Conservation (phyloP, 2,329 filamentous ascomycete species). For the Microthyrium microscopicum region DNA sequence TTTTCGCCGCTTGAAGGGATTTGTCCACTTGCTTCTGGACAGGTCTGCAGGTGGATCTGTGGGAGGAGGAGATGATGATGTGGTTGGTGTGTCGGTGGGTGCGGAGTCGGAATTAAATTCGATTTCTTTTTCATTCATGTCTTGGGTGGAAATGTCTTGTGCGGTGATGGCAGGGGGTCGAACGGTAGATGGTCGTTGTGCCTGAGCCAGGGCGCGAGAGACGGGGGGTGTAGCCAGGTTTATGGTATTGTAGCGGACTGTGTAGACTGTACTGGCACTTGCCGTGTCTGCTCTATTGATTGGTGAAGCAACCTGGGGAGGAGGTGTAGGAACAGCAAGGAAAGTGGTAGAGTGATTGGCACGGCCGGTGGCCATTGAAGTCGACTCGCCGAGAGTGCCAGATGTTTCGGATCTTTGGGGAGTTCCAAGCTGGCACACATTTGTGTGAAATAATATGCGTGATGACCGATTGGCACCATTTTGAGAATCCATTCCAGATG, state of each 20-base stretch:
- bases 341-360: neutral
- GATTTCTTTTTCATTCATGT: constrained; percentile 4
- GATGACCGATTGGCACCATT: constrained; percentile 16
- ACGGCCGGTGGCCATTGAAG: neutral
- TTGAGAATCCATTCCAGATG: constrained; percentile 15
- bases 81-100: neutral
- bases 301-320: constrained; percentile 34
- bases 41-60: neutral
- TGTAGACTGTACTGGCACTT: constrained; percentile 47
- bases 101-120: neutral
- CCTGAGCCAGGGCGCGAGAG: constrained; percentile 11
- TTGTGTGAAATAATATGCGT: constrained; percentile 9
- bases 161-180: neutral
- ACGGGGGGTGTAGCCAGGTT: constrained; percentile 29
- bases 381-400: neutral
- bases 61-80: neutral
- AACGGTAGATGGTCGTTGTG: constrained; percentile 9
- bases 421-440: neutral
- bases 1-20: constrained; percentile 41
- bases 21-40: constrained; percentile 20
- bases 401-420: neutral
- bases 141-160: neutral
- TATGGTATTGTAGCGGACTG: constrained; percentile 42
- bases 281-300: constrained; percentile 43
- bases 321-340: constrained; percentile 22